Base-by-base conservation (phyloP, 805 yeast genomes). In the Komagataella mondaviorum region DNA sequence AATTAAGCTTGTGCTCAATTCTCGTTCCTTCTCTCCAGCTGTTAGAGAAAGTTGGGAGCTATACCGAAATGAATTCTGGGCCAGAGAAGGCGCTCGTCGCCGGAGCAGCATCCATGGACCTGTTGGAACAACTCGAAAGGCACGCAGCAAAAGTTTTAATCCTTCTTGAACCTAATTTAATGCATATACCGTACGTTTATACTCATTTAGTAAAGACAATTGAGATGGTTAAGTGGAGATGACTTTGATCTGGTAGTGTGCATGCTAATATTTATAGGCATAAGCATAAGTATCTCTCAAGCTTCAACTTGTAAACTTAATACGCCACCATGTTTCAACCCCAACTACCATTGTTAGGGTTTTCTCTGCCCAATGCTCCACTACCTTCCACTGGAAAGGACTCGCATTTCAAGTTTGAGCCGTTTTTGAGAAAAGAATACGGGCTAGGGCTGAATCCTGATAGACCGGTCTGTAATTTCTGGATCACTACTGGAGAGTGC, bases 31-130 rank as follows among this genome's bases (percentile, higher is more conserved):
- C 66, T 79, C 80, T 54, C 81, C 93, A 0, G 90, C 85, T 49
- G 78, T 85, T 6, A 75, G 96, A 55, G 96, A 90, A 63, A 90
- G 88, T 7, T 91, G 99, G 98, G 99, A 91, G 60, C 65, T 88
- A 45, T 91, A 90, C 60, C 69, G 99, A 54, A 87, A 86, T 57
- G 97, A 90, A 63, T 93, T 89, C 62, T 93, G 98, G 97, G 79
- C 81, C 20, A 75, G 84, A 57, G 96, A 89, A 63, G 86, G 88
- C 1, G 77, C 80, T 2, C 73, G 88, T 56, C 70, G 89, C 55
- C 66, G 78, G 46, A 69, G 65, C 7, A 45, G 39, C 14, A 30
- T 30, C 14, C 39, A 14, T 10, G 39, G 39, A 10, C 39, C 39
- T 30, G 39, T 30, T 14, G 39, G 39, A 30, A 30, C 39, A 30